These are phyloP conservation scores for Salvia sclarea DNA, from an alignment of 305 asterid genomes.

Conservation along the genomic window DNA sequence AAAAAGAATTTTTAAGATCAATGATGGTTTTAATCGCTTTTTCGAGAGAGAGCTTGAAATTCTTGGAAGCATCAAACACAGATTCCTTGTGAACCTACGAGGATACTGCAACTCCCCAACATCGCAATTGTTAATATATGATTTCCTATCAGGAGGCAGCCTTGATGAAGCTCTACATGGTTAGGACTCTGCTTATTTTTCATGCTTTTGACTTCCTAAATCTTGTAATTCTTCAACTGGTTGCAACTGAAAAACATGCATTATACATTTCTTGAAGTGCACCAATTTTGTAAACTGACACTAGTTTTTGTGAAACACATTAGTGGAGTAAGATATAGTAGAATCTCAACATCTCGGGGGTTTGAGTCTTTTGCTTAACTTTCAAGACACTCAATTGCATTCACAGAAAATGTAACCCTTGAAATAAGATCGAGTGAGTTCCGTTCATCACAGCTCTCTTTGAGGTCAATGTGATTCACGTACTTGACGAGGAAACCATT, in stretches of 20 bases:
- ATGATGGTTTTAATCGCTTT: slow-evolving; percentile 78
- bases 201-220: background rate
- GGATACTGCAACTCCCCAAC: slow-evolving; percentile 93
- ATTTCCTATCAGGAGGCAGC: slow-evolving; percentile 85
- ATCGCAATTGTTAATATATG: slow-evolving; percentile 78
- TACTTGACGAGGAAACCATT: background rate
- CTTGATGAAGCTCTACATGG: slow-evolving; percentile 91
- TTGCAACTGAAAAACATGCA: slow-evolving; percentile 15
- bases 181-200: slow-evolving; percentile 31
- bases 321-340: background rate
- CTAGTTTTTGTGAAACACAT: slow-evolving; percentile 3
- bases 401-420: background rate
- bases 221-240: background rate
- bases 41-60: slow-evolving; percentile 92
- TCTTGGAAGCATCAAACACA: slow-evolving; percentile 90
- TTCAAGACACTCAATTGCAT: background rate
- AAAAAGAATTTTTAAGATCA: slow-evolving; percentile 76
- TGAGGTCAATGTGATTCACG: background rate
- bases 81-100: slow-evolving; percentile 79
- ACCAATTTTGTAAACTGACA: background rate
- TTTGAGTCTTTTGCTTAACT: background rate
- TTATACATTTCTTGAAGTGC: background rate
- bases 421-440: background rate
- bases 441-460: background rate
- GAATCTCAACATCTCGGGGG: background rate